Percentiles rank a stretch among this genome's conserved stretches.
Evolutionary conservation across 495 filamentous ascomycete genomes (phyloP).

Genomic region (Acidiella bohemica): DNA sequence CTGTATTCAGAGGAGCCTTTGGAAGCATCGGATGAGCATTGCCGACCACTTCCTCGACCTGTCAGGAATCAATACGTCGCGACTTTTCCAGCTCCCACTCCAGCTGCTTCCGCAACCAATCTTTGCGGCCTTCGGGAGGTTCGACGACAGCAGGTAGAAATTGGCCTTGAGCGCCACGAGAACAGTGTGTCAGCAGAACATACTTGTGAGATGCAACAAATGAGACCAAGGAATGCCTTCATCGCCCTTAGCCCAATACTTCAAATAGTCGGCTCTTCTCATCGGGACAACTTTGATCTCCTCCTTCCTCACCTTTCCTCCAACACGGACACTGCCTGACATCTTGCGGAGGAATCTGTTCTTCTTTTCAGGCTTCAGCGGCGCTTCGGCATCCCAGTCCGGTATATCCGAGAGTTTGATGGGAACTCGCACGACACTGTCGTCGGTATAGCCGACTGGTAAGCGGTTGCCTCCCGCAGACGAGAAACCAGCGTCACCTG

Average conservation of each 20-base stretch:
- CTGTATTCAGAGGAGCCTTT: too few species aligned
- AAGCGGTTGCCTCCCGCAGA: conserved; percentile 1
- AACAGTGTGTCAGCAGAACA: conserved; percentile 2
- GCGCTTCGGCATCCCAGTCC: background rate
- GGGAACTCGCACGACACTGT: conserved; percentile 1
- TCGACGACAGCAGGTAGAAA: background rate
- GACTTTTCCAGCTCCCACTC: background rate
- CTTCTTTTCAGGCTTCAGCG: too few species aligned
- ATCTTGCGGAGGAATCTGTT: background rate
- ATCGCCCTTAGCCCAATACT: conserved; percentile 7
- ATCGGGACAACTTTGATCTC: conserved; percentile 5
- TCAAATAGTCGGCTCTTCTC: conserved; percentile 4
- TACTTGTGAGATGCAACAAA: too few species aligned
- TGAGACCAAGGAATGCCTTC: too few species aligned
- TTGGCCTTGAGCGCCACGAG: background rate
- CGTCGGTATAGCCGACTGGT: conserved; percentile 1
- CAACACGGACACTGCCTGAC: background rate
- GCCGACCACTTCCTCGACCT: too few species aligned
- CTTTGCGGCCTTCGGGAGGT: background rate
- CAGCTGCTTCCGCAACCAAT: background rate
- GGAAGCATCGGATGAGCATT: too few species aligned
- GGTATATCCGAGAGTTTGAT: conserved; percentile 3
- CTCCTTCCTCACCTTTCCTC: background rate
- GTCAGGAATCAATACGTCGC: too few species aligned
- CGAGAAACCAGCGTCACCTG: background rate